These are phyloP conservation scores for Epichloe hybrida DNA, from an alignment of 2,329 filamentous ascomycete genomes.

Conservation along the genomic window DNA sequence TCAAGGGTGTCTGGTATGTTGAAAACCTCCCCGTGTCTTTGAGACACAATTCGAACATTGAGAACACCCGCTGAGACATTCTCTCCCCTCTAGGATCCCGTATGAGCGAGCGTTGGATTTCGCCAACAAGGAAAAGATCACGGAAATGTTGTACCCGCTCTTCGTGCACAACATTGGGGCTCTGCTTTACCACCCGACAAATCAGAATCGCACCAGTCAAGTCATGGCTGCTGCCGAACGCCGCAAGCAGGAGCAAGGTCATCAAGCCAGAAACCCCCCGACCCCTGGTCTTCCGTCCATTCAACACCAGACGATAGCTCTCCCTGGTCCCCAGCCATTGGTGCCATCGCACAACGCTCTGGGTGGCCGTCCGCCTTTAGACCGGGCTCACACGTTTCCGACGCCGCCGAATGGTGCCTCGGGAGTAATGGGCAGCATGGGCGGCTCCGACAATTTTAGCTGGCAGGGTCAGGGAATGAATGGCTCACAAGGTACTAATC, in stretches of 20 bases:
- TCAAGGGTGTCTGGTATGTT: conserved; percentile 90
- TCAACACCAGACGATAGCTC: conserved; percentile 48
- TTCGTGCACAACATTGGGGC: conserved; percentile 97
- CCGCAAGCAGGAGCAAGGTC: conserved; percentile 56
- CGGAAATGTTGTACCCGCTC: conserved; percentile 82
- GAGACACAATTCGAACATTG: conserved; percentile 6
- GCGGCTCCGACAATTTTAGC: conserved; percentile 63
- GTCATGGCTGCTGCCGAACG: conserved; percentile 78
- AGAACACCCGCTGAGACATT: conserved; percentile 13
- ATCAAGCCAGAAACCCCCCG: conserved; percentile 47
- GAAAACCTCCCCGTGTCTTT: conserved; percentile 1
- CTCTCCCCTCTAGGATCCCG: conserved; percentile 58
- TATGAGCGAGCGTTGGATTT: conserved; percentile 97
- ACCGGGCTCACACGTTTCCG: conserved; percentile 83
- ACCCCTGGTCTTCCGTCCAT: conserved; percentile 50
- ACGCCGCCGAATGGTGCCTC: conserved; percentile 91
- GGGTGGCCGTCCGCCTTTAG: conserved; percentile 57
- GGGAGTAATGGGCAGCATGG: conserved; percentile 63
- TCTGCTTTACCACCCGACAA: conserved; percentile 84
- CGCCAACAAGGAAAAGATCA: conserved; percentile 99
- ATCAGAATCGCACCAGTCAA: conserved; percentile 67
- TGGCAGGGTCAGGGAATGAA: conserved; percentile 56
- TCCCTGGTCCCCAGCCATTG: conserved; percentile 43
- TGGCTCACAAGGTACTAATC: conserved; percentile 48
- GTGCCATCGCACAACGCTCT: conserved; percentile 56